These are phyloP conservation scores for Choiromyces venosus DNA, from an alignment of 495 filamentous ascomycete species.

Conservation along the genomic window DNA sequence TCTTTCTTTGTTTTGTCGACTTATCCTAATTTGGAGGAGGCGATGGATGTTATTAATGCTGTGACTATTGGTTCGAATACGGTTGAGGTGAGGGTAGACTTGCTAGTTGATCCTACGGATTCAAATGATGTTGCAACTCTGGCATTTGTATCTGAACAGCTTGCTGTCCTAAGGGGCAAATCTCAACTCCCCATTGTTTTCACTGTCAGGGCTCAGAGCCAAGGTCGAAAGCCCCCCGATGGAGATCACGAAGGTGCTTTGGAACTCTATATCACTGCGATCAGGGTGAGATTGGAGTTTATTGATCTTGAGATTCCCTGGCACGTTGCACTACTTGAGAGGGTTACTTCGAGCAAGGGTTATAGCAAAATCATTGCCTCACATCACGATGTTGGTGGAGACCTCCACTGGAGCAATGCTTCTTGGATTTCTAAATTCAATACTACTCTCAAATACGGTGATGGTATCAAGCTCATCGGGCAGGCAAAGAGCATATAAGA, in stretches of 20 bases:
- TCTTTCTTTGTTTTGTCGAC: constrained; percentile 94
- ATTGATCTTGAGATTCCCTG: constrained; percentile 89
- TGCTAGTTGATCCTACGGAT: constrained; percentile 68
- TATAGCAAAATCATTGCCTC: constrained; percentile 83
- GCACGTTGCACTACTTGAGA: constrained; percentile 63
- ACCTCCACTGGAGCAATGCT: constrained; percentile 78
- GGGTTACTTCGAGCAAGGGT: constrained; percentile 62
- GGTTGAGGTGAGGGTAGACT: constrained; percentile 87
- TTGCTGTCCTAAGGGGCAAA: constrained; percentile 69
- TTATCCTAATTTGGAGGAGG: constrained; percentile 62
- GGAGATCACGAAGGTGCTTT: constrained; percentile 61
- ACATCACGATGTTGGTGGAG: constrained; percentile 78
- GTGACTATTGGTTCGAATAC: constrained; percentile 84
- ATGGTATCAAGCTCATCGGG: constrained; percentile 92
- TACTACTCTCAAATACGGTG: constrained; percentile 75
- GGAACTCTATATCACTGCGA: constrained; percentile 67
- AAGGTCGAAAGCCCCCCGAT: constrained; percentile 87
- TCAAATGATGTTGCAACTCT: constrained; percentile 55
- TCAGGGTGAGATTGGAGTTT: constrained; percentile 82
- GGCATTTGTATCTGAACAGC: constrained; percentile 74
- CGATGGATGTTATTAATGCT: constrained; percentile 57
- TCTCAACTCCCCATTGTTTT: constrained; percentile 90
- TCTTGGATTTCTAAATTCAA: constrained; percentile 87
- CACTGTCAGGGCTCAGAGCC: constrained; percentile 76
- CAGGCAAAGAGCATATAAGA: constrained; percentile 70